Conservation (phyloP, 257 asterid species). For the Petunia secreta region DNA sequence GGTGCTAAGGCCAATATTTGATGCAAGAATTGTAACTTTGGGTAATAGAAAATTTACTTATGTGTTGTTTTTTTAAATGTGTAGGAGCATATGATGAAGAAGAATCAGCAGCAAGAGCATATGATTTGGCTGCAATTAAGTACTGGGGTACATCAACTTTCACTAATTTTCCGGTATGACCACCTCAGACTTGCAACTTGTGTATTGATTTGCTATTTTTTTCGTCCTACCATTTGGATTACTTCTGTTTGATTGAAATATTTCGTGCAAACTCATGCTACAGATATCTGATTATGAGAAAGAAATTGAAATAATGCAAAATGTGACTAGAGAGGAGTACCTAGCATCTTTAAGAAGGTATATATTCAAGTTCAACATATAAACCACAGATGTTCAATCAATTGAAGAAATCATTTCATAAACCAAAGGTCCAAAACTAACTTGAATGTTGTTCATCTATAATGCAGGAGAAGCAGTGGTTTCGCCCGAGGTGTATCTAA, state of each 20-base stretch:
- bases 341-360: constrained; percentile 81
- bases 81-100: constrained; percentile 85
- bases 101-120: constrained; percentile 90
- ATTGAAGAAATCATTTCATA: no score
- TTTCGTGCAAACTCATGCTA: background rate
- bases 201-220: background rate
- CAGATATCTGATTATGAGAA: constrained; percentile 62
- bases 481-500: constrained; percentile 80
- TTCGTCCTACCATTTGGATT: background rate
- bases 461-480: constrained; percentile 77
- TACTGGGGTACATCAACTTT: constrained; percentile 80
- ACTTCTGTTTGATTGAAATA: background rate
- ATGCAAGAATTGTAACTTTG: constrained; percentile 16
- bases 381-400: background rate
- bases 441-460: background rate
- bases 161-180: constrained; percentile 74
- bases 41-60: background rate
- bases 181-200: background rate
- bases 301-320: constrained; percentile 70
- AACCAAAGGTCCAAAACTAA: background rate
- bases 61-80: background rate
- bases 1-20: background rate
- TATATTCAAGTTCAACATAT: background rate
- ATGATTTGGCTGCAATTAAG: constrained; percentile 84
- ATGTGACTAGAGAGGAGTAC: constrained; percentile 65